These are phyloP conservation scores for Tetrahymena thermophila DNA, from an alignment of 73 alveolate genomes.

Conservation along the genomic window DNA sequence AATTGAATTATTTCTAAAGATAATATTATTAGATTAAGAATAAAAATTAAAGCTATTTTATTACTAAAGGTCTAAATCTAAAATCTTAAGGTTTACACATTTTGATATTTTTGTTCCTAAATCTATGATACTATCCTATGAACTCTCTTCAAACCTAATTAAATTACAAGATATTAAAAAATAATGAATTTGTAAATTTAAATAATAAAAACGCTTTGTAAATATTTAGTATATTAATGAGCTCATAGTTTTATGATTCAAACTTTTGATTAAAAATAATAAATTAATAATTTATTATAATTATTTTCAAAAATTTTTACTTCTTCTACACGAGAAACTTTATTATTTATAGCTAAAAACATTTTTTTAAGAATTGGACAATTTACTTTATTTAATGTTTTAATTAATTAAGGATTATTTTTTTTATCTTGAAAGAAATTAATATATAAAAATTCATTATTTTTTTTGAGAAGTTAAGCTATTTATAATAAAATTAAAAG, in stretches of 20 bases:
- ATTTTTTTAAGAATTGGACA: background rate
- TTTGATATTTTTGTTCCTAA: background rate
- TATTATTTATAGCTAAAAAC: background rate
- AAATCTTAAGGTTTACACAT: background rate
- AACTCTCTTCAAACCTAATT: background rate
- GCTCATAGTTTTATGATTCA: background rate
- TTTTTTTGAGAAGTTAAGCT: too few relatives aligned
- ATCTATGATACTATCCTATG: background rate
- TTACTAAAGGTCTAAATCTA: background rate
- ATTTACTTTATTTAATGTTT: too few relatives aligned
- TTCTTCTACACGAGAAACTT: background rate
- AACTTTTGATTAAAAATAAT: background rate
- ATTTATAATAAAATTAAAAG: too few relatives aligned
- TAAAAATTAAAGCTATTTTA: background rate
- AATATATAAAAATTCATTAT: too few relatives aligned
- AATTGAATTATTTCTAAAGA: background rate
- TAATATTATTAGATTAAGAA: background rate
- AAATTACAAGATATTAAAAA: background rate
- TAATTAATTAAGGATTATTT: too few relatives aligned
- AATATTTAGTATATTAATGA: background rate
- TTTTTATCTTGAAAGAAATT: background rate
- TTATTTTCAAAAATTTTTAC: background rate
- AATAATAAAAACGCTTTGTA: background rate
- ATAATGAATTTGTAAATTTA: background rate
- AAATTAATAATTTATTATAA: background rate